These are phyloP conservation scores for Phytophthora hibernalis DNA, from an alignment of 352 stramenopile species.

Conservation along the genomic window DNA sequence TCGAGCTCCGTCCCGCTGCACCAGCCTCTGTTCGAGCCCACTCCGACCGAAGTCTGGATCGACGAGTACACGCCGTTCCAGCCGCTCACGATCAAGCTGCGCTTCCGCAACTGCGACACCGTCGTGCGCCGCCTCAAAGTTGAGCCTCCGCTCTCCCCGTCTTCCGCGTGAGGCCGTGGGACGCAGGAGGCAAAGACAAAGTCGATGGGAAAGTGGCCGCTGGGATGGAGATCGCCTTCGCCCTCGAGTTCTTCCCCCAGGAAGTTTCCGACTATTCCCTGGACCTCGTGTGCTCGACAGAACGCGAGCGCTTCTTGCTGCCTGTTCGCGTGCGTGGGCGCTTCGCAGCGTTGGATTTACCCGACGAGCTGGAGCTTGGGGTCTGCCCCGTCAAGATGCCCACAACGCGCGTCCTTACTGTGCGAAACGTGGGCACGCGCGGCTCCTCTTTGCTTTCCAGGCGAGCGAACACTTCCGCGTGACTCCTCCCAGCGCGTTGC, in stretches of 20 bases:
- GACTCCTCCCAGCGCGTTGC: constrained; percentile 58
- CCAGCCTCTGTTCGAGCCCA: constrained; percentile 89
- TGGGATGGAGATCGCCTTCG: constrained; percentile 94
- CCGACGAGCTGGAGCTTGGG: constrained; percentile 90
- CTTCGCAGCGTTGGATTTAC: constrained; percentile 89
- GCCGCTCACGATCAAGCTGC: constrained; percentile 79
- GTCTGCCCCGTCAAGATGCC: constrained; percentile 88
- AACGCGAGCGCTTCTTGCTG: constrained; percentile 95
- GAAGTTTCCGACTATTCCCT: constrained; percentile 89
- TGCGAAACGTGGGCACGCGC: constrained; percentile 90
- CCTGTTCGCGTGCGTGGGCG: constrained; percentile 88
- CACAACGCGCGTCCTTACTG: constrained; percentile 81
- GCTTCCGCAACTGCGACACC: constrained; percentile 93
- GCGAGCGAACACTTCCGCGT: constrained; percentile 72
- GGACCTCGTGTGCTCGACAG: constrained; percentile 94
- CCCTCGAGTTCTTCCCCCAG: constrained; percentile 92
- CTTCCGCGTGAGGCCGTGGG: constrained; percentile 75
- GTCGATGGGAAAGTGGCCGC: constrained; percentile 88
- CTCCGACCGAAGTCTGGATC: constrained; percentile 88
- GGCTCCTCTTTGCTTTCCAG: constrained; percentile 79
- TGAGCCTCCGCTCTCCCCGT: constrained; percentile 85
- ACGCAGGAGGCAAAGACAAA: constrained; percentile 10
- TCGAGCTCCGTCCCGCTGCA: constrained; percentile 82
- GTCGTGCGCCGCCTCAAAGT: constrained; percentile 92
- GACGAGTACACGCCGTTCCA: constrained; percentile 94